Evolutionary conservation across 495 filamentous ascomycete genomes (phyloP).

Genomic region (Cladorrhinum samala): DNA sequence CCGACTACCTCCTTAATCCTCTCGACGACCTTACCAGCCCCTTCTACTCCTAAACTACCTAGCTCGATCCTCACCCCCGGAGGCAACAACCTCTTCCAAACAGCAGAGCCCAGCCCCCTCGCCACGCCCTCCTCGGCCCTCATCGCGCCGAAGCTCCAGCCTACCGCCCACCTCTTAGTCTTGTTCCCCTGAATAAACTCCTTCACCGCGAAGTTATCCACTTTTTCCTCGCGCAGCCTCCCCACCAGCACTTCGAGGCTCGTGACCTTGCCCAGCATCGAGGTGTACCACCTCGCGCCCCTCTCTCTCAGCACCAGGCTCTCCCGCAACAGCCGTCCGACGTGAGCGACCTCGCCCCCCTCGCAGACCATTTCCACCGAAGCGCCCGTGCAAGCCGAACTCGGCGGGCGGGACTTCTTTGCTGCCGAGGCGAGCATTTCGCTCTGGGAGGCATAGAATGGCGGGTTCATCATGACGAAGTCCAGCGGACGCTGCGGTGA

Average conservation of each 20-base stretch:
- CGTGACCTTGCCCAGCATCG: slow-evolving; percentile 80
- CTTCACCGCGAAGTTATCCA: slow-evolving; percentile 77
- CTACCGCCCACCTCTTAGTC: slow-evolving; percentile 82
- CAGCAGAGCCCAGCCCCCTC: slow-evolving; percentile 46
- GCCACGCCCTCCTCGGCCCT: slow-evolving; percentile 57
- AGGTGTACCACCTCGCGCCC: slow-evolving; percentile 76
- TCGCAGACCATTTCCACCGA: slow-evolving; percentile 79
- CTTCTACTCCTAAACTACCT: neutral
- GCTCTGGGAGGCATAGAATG: slow-evolving; percentile 72
- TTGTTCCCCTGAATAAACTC: slow-evolving; percentile 73
- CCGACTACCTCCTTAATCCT: slow-evolving; percentile 19
- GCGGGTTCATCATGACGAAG: slow-evolving; percentile 93
- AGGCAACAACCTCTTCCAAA: slow-evolving; percentile 55
- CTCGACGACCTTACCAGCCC: slow-evolving; percentile 9
- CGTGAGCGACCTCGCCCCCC: slow-evolving; percentile 80
- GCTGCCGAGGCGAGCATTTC: slow-evolving; percentile 61
- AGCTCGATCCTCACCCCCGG: slow-evolving; percentile 45
- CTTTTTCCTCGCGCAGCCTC: slow-evolving; percentile 48
- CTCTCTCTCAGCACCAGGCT: slow-evolving; percentile 53
- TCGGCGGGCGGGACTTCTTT: slow-evolving; percentile 61
- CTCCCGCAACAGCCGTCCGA: slow-evolving; percentile 67
- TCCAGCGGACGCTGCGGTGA: slow-evolving; percentile 56
- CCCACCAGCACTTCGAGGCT: slow-evolving; percentile 62
- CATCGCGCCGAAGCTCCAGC: slow-evolving; percentile 71
- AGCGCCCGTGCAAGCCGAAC: slow-evolving; percentile 75